These are phyloP conservation scores for Suhomyces faveliae DNA, from an alignment of 805 yeast genomes.

Conservation along the genomic window DNA sequence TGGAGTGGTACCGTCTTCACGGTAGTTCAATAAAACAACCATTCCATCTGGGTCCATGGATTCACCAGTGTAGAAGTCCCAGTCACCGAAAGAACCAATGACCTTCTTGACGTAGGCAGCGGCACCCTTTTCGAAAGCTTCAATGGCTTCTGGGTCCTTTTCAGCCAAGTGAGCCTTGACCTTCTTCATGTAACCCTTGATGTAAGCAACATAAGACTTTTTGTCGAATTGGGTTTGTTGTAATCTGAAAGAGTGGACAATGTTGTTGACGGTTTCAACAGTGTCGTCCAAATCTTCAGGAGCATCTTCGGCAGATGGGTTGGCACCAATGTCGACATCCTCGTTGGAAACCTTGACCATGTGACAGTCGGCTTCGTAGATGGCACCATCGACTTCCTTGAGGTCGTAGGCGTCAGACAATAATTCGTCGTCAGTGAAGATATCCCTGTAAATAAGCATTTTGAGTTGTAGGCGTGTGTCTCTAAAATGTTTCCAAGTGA, in stretches of 20 bases:
- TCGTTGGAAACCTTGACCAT: slow-evolving; percentile 88
- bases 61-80: slow-evolving; percentile 99
- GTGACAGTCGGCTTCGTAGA: slow-evolving; percentile 95
- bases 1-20: slow-evolving; percentile 99
- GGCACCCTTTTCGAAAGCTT: slow-evolving; percentile 96
- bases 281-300: slow-evolving; percentile 81
- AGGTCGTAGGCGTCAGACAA: slow-evolving; percentile 96
- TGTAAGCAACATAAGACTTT: slow-evolving; percentile 94
- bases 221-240: slow-evolving; percentile 96
- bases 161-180: slow-evolving; percentile 91
- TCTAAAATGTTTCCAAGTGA: neutral
- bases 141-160: slow-evolving; percentile 81
- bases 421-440: slow-evolving; percentile 92
- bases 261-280: slow-evolving; percentile 92
- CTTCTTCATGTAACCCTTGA: slow-evolving; percentile 98
- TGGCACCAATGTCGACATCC: slow-evolving; percentile 98
- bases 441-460: slow-evolving; percentile 57
- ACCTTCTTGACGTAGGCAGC: slow-evolving; percentile 94
- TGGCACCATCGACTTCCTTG: slow-evolving; percentile 82
- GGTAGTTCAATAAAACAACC: slow-evolving; percentile 97
- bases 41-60: slow-evolving; percentile 99
- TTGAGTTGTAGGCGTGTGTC: slow-evolving; percentile 10
- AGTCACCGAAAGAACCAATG: slow-evolving; percentile 92
- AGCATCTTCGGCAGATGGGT: slow-evolving; percentile 98
- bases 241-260: slow-evolving; percentile 97